Evolutionary conservation across 164 flowering plant species (phyloP), one percentile per base, ranked within the genome.

Genomic region (Sextonia rubra): DNA sequence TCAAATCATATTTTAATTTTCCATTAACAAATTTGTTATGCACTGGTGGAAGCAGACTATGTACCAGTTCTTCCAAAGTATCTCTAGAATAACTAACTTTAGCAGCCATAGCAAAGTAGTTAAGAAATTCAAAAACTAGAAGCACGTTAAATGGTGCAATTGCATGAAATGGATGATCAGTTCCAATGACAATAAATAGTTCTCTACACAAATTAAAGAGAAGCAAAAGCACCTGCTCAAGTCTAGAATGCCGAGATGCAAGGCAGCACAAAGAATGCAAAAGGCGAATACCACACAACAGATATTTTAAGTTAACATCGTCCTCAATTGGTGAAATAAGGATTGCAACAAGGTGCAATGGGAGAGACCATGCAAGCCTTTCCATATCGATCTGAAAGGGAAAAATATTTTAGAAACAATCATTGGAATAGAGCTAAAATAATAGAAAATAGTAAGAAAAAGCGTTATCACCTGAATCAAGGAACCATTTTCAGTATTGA

Each of bases 331-430:
- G 80, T 62, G 87, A 77, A 69, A 89, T 75, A 61, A 89, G 81
- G 80, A 85, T 86, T 14, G 97, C 92, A 76, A 90, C 84, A 67
- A 95, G 94, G 81, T 95, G 99, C 80, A 90, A 61, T 7, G 98
- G 93, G 58, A 95, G 91, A 78, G 83, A 81, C 70, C 83, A 82
- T 6, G 85, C 94, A 76, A 92, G 84, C 60, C 78, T 90, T 75
- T 92, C 97, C 80, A 88, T 71, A 75, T 90, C 94, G 82, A 94
- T 81, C 99, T 94, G 92, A 83, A 82, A 82, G 25, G 67, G 47
- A 30, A 60, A 64, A 70, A 32, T 27, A 70, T 66, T 75, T 71
- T 52, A 66, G 17, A 66, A 3, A 62, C 18, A 47, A 64, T 24
- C 61, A 60, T 52, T 68, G 20, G 32, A 30, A 29, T 29, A 47